Conservation (phyloP, 2,329 filamentous ascomycete genomes). For the Leptographium procerum region DNA sequence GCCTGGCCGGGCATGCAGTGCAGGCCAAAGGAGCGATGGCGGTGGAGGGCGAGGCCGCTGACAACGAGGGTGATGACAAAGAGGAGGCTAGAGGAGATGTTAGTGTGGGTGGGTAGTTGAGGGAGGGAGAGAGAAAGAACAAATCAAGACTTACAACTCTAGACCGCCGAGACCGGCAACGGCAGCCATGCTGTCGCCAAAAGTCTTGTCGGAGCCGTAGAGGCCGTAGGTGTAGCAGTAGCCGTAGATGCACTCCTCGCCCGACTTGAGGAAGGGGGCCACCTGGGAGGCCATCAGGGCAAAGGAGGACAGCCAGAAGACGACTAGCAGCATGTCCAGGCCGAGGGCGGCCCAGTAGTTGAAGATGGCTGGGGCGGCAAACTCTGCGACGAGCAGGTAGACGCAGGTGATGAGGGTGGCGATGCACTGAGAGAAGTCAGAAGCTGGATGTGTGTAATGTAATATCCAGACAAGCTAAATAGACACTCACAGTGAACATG, state of each 20-base stretch:
- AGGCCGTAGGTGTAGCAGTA: constrained; percentile 15
- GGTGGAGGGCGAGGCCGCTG: constrained; percentile 28
- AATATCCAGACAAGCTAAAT: not conserved
- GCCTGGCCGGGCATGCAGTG: constrained; percentile 22
- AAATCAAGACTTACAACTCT: constrained; percentile 27
- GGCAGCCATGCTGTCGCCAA: constrained; percentile 20
- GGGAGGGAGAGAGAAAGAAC: not conserved
- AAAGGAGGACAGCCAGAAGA: constrained; percentile 41
- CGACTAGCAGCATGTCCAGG: constrained; percentile 37
- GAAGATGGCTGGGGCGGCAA: constrained; percentile 28
- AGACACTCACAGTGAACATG: constrained; percentile 23
- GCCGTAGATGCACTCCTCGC: constrained; percentile 15
- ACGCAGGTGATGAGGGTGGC: constrained; percentile 31
- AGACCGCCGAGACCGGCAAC: constrained; percentile 29
- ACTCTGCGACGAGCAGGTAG: constrained; percentile 35
- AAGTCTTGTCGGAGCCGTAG: constrained; percentile 6
- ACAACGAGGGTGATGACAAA: constrained; percentile 29
- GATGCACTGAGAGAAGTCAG: constrained; percentile 22
- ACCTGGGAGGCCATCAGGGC: constrained; percentile 28
- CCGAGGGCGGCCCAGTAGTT: constrained; percentile 43
- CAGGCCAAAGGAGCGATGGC: constrained; percentile 32
- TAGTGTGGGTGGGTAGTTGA: not conserved
- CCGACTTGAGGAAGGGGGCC: constrained; percentile 14
- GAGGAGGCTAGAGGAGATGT: constrained; percentile 25
- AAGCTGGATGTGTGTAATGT: not conserved